Evolutionary conservation across 108 stramenopile species (phyloP), one percentile per base, ranked within the genome.

Genomic region (Licmophora abbreviata): DNA sequence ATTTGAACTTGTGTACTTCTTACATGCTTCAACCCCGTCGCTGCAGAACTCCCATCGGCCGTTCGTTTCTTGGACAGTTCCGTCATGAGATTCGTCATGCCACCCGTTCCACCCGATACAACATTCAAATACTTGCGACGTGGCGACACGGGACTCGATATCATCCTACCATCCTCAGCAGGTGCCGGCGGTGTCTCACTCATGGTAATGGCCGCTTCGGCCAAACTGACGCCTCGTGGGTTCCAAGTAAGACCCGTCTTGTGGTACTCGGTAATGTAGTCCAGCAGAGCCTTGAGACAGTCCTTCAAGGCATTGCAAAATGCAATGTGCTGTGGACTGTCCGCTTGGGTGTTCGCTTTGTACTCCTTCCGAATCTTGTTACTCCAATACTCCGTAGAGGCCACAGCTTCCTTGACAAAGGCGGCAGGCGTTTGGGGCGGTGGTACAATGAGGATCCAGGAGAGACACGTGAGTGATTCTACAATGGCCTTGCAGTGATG

Each of bases 311-410:
- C 61, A 58, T 97, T 93, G 54, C 93, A 95, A 53, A 92, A 97
- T 23, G 54, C 83, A 38, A 88, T 63, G 28, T 96, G 95, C 28
- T 70, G 61, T 9, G 83, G 77, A 30, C 73, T 75, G 41, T 94
- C 92, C 42, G 67, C 73, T 9, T 85, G 77, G 27, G 72, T 75
- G 41, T 94, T 93, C 42, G 67, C 73, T 56, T 86, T 88, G 76
- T 84, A 92, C 53, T 94, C 84, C 67, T 93, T 89, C 27, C 97
- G 69, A 56, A 97, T 87, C 48, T 91, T 88, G 74, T 97, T 97
- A 35, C 87, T 77, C 92, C 93, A 96, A 68, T 90, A 96, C 42
- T 95, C 95, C n/a, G 78, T 67, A 9, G 81, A 81, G 9, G 88
- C 95, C 51, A 94, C 54, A 15, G 81, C 81, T 30, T 92, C 91